Evolutionary conservation across 1,284 basidiomycete genomes (phyloP).

Genomic region (Ceratobasidium sp.): DNA sequence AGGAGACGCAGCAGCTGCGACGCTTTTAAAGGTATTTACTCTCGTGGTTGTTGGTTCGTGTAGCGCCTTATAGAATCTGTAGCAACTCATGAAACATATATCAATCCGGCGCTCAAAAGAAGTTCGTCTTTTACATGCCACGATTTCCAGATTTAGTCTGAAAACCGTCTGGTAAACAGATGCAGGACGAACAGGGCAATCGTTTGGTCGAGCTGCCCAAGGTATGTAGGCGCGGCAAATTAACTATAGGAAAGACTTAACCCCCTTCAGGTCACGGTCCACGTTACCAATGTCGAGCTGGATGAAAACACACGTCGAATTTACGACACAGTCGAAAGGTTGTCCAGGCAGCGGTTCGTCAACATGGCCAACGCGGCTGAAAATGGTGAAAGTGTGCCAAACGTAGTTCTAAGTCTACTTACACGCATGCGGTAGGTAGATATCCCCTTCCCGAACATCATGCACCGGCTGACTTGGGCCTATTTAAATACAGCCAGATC

Average conservation of each 20-base stretch:
- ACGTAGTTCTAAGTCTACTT: conserved; percentile 73
- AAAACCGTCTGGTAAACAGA: conserved; percentile 59
- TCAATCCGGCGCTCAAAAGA: conserved; percentile 90
- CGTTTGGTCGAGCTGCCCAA: conserved; percentile 78
- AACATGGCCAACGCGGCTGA: conserved; percentile 36
- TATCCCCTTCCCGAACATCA: neutral
- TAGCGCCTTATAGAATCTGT: neutral
- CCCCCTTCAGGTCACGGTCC: conserved; percentile 65
- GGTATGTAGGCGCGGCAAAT: conserved; percentile 57
- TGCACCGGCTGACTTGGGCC: neutral
- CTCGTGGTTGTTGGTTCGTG: no score
- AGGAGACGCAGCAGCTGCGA: conserved; percentile 71
- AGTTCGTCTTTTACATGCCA: conserved; percentile 56
- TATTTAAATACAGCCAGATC: conserved; percentile 63
- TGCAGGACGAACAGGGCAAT: conserved; percentile 82
- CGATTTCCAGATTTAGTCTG: neutral
- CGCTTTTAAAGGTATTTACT: conserved; percentile 70
- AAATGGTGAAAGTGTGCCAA: conserved; percentile 13
- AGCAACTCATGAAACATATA: conserved; percentile 85
- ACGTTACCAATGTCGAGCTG: conserved; percentile 74
- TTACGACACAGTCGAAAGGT: conserved; percentile 78
- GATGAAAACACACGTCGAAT: conserved; percentile 71
- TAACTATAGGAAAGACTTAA: neutral
- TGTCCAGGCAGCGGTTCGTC: conserved; percentile 61
- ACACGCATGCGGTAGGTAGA: conserved; percentile 73